A percentile compares a stretch with the other conserved stretches of the same genome.
These are phyloP conservation scores for Solanum hybrid DNA, from an alignment of 305 asterid species.

Conservation along the genomic window DNA sequence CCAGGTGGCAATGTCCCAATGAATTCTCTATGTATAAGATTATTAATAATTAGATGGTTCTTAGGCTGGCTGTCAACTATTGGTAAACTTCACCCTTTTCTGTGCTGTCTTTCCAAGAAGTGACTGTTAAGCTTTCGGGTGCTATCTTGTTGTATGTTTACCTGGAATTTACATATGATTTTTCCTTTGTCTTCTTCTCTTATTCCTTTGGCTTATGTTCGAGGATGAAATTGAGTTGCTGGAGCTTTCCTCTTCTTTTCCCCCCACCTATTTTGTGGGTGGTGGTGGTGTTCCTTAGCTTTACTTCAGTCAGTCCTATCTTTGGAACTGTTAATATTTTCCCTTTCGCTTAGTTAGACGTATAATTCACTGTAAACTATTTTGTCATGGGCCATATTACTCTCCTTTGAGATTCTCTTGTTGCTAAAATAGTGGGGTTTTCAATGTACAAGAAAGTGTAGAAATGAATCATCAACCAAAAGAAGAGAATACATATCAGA, in stretches of 20 bases:
- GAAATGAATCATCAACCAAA: not conserved
- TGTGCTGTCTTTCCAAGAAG: not conserved
- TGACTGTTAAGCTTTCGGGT: not conserved
- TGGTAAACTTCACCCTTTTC: not conserved
- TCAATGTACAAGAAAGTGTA: not conserved
- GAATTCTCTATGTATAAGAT: not conserved
- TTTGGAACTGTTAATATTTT: not conserved
- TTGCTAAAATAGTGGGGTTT: not conserved
- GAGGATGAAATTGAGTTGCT: not conserved
- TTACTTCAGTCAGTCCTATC: not conserved
- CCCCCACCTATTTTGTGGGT: not conserved
- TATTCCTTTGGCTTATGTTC: not conserved
- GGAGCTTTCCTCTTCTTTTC: not conserved
- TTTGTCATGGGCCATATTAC: not conserved
- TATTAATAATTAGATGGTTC: not conserved
- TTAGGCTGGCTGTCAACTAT: not conserved
- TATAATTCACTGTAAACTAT: not conserved
- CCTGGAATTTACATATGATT: not conserved
- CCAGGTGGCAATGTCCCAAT: not conserved
- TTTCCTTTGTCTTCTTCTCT: not conserved
- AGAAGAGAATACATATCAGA: not conserved
- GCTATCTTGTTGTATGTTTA: not conserved
- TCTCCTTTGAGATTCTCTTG: not conserved
- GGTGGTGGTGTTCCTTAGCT: not conserved
- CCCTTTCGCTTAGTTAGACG: not conserved